Evolutionary conservation across 371 early-diverging fungal genomes (phyloP), one percentile per base, ranked within the genome.

Genomic region (Coemansia sp.): DNA sequence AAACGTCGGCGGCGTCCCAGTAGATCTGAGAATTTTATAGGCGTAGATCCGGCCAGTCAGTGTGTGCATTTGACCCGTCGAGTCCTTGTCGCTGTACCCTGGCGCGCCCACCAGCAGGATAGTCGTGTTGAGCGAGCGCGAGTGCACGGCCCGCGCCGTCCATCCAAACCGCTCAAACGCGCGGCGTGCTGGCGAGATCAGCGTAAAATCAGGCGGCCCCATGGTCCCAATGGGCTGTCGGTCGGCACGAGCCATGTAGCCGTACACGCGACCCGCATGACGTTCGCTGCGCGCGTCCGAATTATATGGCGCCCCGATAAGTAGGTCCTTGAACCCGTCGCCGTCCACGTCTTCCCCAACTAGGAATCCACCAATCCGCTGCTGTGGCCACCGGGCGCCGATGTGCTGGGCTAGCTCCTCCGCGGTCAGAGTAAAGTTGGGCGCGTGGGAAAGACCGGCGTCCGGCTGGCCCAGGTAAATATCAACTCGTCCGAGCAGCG

Each of bases 241-340:
- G 12, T 30, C 38, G 26, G 58, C 36, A 40, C 57, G 63, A 31
- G 62, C 56, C 20, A 75, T 16, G 30, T 75, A 75, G 8, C 62
- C 66, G 47, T 68, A 77, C 35, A 81, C 54, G 8, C 50, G 47
- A 2, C 77, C 77, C 10, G 66, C 50, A 47, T 69, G 68, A 26
- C 50, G 45, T 35, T 59, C 50, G 43, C 36, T 43, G 4, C 56
- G 53, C 26, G 42, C n/a, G 20, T 69, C 66, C 8, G 64, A 59
- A 49, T 57, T 38, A 47, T 82, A 80, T 2, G 93, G 92, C 52
- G 88, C 87, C 6, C 90, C 92, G 38, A 91, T 68, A 0, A 91
- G 61, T 30, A 94, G 69, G 68, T 91, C 92, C 11, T 55, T 67
- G 38, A 61, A 77, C 0, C 90, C 91, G 67, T 90, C 86, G 20